Evolutionary conservation across 1,284 basidiomycete species (phyloP), one percentile per base, ranked within the genome.

Genomic region (Malassezia yamatoensis): DNA sequence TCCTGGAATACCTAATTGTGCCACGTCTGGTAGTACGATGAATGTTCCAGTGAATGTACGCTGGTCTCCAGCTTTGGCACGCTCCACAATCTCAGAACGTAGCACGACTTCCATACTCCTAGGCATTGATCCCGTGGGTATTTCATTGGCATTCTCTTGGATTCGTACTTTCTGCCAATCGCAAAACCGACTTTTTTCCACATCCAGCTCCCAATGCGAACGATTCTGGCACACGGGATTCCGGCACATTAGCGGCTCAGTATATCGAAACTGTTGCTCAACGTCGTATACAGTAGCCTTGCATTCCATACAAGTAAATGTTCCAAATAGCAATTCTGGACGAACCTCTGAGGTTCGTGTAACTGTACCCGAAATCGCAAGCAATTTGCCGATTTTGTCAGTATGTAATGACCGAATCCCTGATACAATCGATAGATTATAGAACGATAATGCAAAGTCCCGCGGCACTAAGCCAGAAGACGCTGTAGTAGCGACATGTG

Each of bases 131-230:
- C 94, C 94, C 0, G 93, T 98, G 0, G 94, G 94, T 59, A 99
- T 98, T 77, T 98, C 93, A 45, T 91, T 94, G 12, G 93, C 86
- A 70, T 98, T 98, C 78, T 98, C 94, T 74, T 99, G 94, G 53
- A 98, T 96, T 51, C 94, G 85, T 41, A 98, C 90, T 76, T 96
- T 96, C 76, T 99, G 94, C 94, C 94, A 98, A 75, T 98, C 94
- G 8, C 88, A 87, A 76, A 99, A 99, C 72, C 90, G 91, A 44
- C 89, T 93, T 56, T 86, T 86, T 74, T 98, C 93, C 52, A 96
- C 90, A 72, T 91, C 88, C 50, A 99, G 82, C 72, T 91, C 85
- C 93, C 93, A 99, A 37, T 83, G 84, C 33, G 79, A 78, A 33
- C 90, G 83, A 76, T 98, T 98, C 48, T 88, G 86, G 70, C 94